phyloP scores from a whole-genome alignment of 148 eudicot species.

The Beta vulgaris region DNA sequence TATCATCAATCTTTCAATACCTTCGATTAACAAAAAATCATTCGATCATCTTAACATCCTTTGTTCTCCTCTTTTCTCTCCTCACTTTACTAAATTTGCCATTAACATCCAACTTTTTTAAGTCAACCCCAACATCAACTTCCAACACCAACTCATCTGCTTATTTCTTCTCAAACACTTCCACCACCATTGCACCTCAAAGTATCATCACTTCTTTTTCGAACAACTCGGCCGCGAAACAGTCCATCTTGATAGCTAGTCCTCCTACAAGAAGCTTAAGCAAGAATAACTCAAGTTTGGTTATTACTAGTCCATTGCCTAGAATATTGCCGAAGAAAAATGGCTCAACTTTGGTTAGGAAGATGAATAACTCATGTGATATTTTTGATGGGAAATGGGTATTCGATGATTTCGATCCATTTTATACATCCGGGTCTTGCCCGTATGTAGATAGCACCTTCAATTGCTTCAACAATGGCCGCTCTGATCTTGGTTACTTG shows the following conservation, averaged over 20 bases:
- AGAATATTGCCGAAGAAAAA: not conserved
- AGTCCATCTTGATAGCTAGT: not conserved
- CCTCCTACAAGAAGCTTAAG: not conserved
- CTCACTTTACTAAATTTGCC: constrained; percentile 20
- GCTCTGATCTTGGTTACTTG: constrained; percentile 47
- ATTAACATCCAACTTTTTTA: constrained; percentile 20
- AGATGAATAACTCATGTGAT: constrained; percentile 38
- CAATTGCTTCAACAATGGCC: constrained; percentile 55
- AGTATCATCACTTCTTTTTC: not conserved
- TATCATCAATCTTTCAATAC: constrained; percentile 4
- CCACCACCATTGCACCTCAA: not conserved
- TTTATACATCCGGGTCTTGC: constrained; percentile 61
- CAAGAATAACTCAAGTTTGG: no score
- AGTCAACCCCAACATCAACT: constrained; percentile 1
- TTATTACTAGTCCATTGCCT: no score
- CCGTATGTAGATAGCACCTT: constrained; percentile 49
- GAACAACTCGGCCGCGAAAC: not conserved
- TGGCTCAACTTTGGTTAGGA: not conserved
- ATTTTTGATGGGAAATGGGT: constrained; percentile 67
- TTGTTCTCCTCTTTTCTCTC: constrained; percentile 30
- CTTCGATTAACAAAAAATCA: constrained; percentile 20
- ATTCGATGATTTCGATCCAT: constrained; percentile 32
- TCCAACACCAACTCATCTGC: constrained; percentile 8
- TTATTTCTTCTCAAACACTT: not conserved
- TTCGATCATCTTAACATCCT: constrained; percentile 12